Conservation (phyloP, 805 yeast species). For the Yamadazyma kitorensis region DNA sequence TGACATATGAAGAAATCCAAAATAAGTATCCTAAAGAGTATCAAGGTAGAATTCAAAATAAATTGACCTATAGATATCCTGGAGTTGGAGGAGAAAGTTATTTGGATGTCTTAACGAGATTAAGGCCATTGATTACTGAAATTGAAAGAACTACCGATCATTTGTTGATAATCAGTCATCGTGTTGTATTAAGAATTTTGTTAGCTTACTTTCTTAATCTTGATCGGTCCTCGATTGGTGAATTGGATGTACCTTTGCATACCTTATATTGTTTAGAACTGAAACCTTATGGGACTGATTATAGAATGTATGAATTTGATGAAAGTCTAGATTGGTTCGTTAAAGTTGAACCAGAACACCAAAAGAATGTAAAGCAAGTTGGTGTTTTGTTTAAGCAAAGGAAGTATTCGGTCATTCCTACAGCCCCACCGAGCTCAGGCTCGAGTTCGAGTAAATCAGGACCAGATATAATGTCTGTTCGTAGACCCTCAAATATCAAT, state of each 20-base stretch:
- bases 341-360: constrained; percentile 57
- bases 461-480: too few relatives aligned
- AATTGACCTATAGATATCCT: constrained; percentile 86
- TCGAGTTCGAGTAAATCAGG: too few relatives aligned
- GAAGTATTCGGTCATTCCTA: constrained; percentile 72
- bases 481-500: background rate
- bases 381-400: constrained; percentile 69
- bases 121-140: constrained; percentile 88
- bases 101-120: constrained; percentile 85
- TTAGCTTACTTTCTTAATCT: constrained; percentile 87
- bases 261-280: constrained; percentile 88
- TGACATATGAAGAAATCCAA: constrained; percentile 88
- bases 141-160: constrained; percentile 90
- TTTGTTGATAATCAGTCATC: constrained; percentile 76
- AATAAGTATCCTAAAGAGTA: constrained; percentile 72
- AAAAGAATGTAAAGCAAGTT: constrained; percentile 62
- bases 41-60: constrained; percentile 68
- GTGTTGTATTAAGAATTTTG: constrained; percentile 86
- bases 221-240: constrained; percentile 76
- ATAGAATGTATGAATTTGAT: constrained; percentile 85
- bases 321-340: constrained; percentile 76
- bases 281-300: constrained; percentile 93
- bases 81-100: constrained; percentile 98
- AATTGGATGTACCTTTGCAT: constrained; percentile 89
- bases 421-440: constrained; percentile 53